phyloP scores from a whole-genome alignment of 495 filamentous ascomycete species.

The Rusavskia elegans region DNA sequence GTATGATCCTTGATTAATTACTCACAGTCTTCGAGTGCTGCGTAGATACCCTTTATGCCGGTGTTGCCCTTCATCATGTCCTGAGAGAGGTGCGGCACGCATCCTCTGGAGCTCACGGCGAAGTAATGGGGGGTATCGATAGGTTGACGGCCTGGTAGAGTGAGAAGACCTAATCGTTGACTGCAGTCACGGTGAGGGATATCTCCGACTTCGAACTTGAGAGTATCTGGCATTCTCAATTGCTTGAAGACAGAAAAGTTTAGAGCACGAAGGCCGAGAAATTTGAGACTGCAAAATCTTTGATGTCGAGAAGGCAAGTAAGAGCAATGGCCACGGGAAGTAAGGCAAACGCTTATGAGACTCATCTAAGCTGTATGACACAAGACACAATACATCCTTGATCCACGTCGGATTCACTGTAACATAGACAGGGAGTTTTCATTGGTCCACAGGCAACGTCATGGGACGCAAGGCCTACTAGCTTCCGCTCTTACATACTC shows the following conservation, averaged over 20 bases:
- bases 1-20: slow-evolving; percentile 3
- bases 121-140: slow-evolving; percentile 73
- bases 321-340: too few relatives aligned
- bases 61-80: slow-evolving; percentile 59
- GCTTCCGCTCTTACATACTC: too few relatives aligned
- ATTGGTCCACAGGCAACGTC: too few relatives aligned
- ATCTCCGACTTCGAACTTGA: background rate
- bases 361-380: too few relatives aligned
- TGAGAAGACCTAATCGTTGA: slow-evolving; percentile 43
- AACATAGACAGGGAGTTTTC: too few relatives aligned
- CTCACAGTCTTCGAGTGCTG: slow-evolving; percentile 89
- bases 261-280: too few relatives aligned
- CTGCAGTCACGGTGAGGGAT: background rate
- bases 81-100: slow-evolving; percentile 72
- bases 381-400: too few relatives aligned
- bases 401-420: too few relatives aligned
- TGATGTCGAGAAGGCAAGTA: too few relatives aligned
- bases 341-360: too few relatives aligned
- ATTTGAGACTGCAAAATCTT: too few relatives aligned
- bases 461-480: too few relatives aligned
- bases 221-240: background rate
- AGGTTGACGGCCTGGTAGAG: slow-evolving; percentile 37
- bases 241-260: background rate
- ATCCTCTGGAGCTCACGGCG: slow-evolving; percentile 63
- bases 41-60: slow-evolving; percentile 50